phyloP scores from a whole-genome alignment of 2,329 filamentous ascomycete species.

The Triangularia setosa region DNA sequence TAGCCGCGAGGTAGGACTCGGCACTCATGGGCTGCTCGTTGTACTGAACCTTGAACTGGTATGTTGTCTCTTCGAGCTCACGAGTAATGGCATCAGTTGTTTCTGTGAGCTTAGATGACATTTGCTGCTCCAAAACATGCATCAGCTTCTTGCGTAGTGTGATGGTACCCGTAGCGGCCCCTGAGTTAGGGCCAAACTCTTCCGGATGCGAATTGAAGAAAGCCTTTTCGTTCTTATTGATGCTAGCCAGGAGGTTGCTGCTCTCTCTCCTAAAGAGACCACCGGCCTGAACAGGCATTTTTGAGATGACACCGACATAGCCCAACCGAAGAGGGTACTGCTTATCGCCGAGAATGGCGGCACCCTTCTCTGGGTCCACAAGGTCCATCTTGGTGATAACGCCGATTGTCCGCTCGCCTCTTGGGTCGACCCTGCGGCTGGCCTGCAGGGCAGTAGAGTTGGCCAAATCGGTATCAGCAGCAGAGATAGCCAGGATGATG shows the following conservation, averaged over 20 bases:
- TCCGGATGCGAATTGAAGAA: slow-evolving; percentile 81
- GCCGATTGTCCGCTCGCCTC: slow-evolving; percentile 93
- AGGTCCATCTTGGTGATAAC: slow-evolving; percentile 99
- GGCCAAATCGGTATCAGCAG: slow-evolving; percentile 92
- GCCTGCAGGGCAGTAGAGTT: slow-evolving; percentile 92
- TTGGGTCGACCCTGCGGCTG: slow-evolving; percentile 85
- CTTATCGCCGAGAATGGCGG: slow-evolving; percentile 74
- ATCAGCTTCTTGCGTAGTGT: slow-evolving; percentile 93
- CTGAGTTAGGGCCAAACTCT: slow-evolving; percentile 71
- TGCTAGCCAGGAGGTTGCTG: slow-evolving; percentile 73
- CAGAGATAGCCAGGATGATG: slow-evolving; percentile 94
- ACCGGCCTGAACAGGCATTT: slow-evolving; percentile 64
- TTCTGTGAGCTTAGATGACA: slow-evolving; percentile 85
- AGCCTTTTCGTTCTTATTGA: slow-evolving; percentile 80
- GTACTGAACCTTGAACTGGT: slow-evolving; percentile 99
- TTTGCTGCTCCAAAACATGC: slow-evolving; percentile 93
- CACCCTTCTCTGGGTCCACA: slow-evolving; percentile 77
- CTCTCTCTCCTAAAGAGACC: slow-evolving; percentile 81
- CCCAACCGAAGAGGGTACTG: slow-evolving; percentile 94
- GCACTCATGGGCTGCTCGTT: slow-evolving; percentile 93
- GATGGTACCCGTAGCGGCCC: slow-evolving; percentile 75
- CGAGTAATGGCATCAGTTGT: slow-evolving; percentile 91
- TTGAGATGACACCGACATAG: slow-evolving; percentile 92
- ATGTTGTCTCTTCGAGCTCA: slow-evolving; percentile 92
- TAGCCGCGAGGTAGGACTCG: slow-evolving; percentile 94